Conservation (phyloP, 306 rosid genomes). For the Fragaria vesca region DNA sequence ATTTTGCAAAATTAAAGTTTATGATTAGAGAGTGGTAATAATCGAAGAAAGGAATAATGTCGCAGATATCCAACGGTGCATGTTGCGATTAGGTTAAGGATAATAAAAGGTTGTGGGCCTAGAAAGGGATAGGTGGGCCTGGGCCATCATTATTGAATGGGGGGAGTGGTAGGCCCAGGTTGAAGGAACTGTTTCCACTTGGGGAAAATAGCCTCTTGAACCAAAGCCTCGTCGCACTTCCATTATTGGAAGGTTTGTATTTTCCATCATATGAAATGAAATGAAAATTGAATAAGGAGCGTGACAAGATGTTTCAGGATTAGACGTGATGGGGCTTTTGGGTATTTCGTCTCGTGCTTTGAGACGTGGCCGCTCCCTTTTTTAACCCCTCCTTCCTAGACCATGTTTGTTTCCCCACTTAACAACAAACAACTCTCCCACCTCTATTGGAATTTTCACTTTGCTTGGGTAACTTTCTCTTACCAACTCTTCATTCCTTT, state of each 20-base stretch:
- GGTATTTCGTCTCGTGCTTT: slow-evolving; percentile 28
- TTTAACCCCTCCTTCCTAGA: background rate
- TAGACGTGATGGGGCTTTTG: slow-evolving; percentile 16
- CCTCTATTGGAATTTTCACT: background rate
- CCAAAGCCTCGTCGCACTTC: slow-evolving; percentile 71
- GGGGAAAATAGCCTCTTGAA: slow-evolving; percentile 36
- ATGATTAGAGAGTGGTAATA: background rate
- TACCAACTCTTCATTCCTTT: background rate
- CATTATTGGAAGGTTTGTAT: slow-evolving; percentile 54
- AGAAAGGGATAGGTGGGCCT: slow-evolving; percentile 57
- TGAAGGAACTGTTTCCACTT: slow-evolving; percentile 47
- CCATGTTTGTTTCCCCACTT: background rate
- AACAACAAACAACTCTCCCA: background rate
- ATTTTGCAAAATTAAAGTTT: background rate
- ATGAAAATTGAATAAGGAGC: background rate
- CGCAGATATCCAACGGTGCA: background rate
- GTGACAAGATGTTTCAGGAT: background rate
- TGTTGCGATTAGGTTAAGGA: slow-evolving; percentile 24
- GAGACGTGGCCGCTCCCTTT: slow-evolving; percentile 30
- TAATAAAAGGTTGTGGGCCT: slow-evolving; percentile 61
- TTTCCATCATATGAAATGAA: background rate
- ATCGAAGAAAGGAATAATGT: background rate
- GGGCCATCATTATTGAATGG: slow-evolving; percentile 54
- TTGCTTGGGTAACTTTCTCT: background rate
- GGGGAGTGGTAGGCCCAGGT: slow-evolving; percentile 44